Conservation (phyloP, 305 asterid species). For the Striga hermonthica region DNA sequence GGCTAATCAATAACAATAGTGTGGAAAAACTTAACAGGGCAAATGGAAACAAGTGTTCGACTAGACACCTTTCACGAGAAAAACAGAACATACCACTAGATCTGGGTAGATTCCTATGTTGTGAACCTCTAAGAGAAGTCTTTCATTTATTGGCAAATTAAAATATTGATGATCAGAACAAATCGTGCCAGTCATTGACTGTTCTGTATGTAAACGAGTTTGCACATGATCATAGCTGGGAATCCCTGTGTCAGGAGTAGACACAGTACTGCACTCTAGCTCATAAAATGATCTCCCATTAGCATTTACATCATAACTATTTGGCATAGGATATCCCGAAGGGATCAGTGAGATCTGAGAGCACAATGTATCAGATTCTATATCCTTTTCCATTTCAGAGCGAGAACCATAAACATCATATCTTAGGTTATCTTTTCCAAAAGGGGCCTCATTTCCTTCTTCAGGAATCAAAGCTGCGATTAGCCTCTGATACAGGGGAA, state of each 20-base stretch:
- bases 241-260: conserved; percentile 40
- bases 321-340: conserved; percentile 47
- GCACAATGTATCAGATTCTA: conserved; percentile 45
- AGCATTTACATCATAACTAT: conserved; percentile 47
- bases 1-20: conserved; percentile 28
- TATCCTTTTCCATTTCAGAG: conserved; percentile 51
- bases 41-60: conserved; percentile 29
- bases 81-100: conserved; percentile 54
- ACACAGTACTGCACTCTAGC: conserved; percentile 39
- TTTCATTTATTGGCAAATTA: conserved; percentile 68
- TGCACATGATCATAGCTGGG: conserved; percentile 46
- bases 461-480: conserved; percentile 83
- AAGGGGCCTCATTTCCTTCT: conserved; percentile 50
- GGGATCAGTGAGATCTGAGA: conserved; percentile 41
- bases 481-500: conserved; percentile 73
- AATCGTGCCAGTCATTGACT: conserved; percentile 39
- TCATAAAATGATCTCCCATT: conserved; percentile 48
- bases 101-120: conserved; percentile 83
- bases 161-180: conserved; percentile 62
- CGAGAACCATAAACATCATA: conserved; percentile 50
- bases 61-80: conserved; percentile 26
- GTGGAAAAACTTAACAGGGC: conserved; percentile 26
- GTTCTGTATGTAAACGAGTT: conserved; percentile 48
- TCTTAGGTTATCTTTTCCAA: conserved; percentile 46
- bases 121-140: conserved; percentile 71